phyloP scores from a whole-genome alignment of 768 basidiomycete species.

The Phanerodontia chrysosporium region DNA sequence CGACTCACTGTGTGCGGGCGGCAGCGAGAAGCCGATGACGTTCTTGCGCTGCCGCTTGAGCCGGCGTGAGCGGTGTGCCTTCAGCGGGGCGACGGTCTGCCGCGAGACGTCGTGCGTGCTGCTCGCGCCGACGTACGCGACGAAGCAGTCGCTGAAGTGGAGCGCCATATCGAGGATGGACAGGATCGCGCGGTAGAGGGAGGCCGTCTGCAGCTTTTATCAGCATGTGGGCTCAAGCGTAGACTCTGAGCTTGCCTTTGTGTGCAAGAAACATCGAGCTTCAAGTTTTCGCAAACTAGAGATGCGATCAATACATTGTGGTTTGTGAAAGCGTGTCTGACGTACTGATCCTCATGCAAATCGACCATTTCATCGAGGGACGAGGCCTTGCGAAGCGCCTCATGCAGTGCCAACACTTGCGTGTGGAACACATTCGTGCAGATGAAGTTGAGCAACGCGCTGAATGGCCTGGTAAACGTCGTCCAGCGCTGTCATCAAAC shows the following conservation, averaged over 20 bases:
- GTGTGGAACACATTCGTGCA: slow-evolving; percentile 72
- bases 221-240: background rate
- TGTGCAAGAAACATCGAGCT: slow-evolving; percentile 58
- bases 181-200: slow-evolving; percentile 61
- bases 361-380: slow-evolving; percentile 77
- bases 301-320: too few species aligned
- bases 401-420: slow-evolving; percentile 57
- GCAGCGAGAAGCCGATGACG: slow-evolving; percentile 56
- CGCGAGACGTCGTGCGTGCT: slow-evolving; percentile 48
- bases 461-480: slow-evolving; percentile 20
- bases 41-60: slow-evolving; percentile 51
- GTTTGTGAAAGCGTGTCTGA: too few species aligned
- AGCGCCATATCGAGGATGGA: slow-evolving; percentile 72
- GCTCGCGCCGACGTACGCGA: slow-evolving; percentile 54
- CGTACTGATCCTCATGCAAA: slow-evolving; percentile 68
- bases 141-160: slow-evolving; percentile 63
- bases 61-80: slow-evolving; percentile 60
- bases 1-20: slow-evolving; percentile 25
- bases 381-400: slow-evolving; percentile 44
- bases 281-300: slow-evolving; percentile 57
- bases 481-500: background rate
- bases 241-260: too few species aligned
- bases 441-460: slow-evolving; percentile 65
- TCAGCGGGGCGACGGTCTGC: slow-evolving; percentile 46
- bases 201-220: slow-evolving; percentile 44